phyloP scores from a whole-genome alignment of 129 eudicot genomes.

The Helichrysum umbraculigerum region DNA sequence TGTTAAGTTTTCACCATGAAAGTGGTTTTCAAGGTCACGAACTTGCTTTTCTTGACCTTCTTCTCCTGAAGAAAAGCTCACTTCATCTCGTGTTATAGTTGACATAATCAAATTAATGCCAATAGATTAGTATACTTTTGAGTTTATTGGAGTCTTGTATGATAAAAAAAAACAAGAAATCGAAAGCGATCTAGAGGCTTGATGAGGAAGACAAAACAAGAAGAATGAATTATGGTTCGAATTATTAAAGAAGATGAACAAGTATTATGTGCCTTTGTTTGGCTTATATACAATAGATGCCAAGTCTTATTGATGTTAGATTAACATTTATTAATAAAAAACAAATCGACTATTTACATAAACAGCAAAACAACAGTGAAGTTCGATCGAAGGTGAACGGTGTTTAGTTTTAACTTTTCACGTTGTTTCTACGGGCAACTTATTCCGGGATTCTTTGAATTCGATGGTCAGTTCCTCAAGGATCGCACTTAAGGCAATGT shows the following conservation, averaged over 20 bases:
- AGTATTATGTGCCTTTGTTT: conserved; percentile 40
- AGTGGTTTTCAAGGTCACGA: conserved; percentile 21
- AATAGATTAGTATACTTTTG: neutral
- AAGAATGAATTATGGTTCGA: conserved; percentile 31
- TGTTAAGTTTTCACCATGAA: conserved; percentile 25
- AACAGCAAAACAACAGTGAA: no score
- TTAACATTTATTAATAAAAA: neutral
- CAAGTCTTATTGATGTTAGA: neutral
- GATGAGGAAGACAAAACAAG: conserved; percentile 20
- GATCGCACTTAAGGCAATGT: no score
- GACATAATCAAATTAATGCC: conserved; percentile 36
- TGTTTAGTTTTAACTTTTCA: no score
- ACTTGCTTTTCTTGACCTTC: conserved; percentile 31
- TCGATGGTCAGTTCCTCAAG: no score
- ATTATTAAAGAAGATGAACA: conserved; percentile 29
- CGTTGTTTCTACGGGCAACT: no score
- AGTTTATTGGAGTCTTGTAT: conserved; percentile 2
- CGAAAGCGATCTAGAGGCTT: conserved; percentile 21
- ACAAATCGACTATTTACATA: no score
- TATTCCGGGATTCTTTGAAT: no score
- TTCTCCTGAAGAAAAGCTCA: conserved; percentile 64
- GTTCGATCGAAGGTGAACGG: no score
- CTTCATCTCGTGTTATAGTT: conserved; percentile 71
- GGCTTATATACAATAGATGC: conserved; percentile 37
- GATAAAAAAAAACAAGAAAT: conserved; percentile 6